Evolutionary conservation across 768 basidiomycete genomes (phyloP), one percentile per base, ranked within the genome.

Genomic region (Tulasnella sp.): DNA sequence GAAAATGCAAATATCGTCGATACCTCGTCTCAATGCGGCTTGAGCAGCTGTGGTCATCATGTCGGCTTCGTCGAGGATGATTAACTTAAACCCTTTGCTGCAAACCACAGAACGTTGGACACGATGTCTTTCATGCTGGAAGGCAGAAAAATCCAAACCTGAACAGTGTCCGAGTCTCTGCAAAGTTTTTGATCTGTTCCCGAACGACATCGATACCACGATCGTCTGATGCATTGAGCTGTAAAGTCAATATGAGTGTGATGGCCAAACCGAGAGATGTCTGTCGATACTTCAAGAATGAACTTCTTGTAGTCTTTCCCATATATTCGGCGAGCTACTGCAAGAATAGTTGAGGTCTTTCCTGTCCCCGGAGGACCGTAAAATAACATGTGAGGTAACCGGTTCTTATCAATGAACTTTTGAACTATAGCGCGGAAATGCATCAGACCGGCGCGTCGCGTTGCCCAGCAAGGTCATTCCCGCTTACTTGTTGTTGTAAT

Each of bases 41-140:
- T 99, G 98, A 1, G 98, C 98, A 79, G 95, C 93, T 82, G 96
- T 93, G 0, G 98, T 99, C 98, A 99, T 99, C 97, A 98, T 98
- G 88, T 99, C 98, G n/a, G 98, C 98, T 86, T 99, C 98, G 83
- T 99, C 98, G 46, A 99, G 91, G 81, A 99, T 92, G 86, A 99
- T 97, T 85, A 99, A 92, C 84, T 99, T 99, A 90, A 93, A 99
- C 24, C 96, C 96, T 84, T 96, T 96, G 18, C 96, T 91, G 84
- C 92, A 69, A 37, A 18, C 6, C 28, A 93, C 41, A 44, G 34
- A n/a, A 24, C 20, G 28, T 58, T 18, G 1, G 22, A 44, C 40
- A 6, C 24, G 37, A 24, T 34, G 24, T 9, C 8, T 16, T 37
- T 50, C 34, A 72, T 37, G 72, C 64, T 37, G 40, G 46, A 14